These are phyloP conservation scores for Halenospora varia DNA, from an alignment of 495 filamentous ascomycete genomes.

Conservation along the genomic window DNA sequence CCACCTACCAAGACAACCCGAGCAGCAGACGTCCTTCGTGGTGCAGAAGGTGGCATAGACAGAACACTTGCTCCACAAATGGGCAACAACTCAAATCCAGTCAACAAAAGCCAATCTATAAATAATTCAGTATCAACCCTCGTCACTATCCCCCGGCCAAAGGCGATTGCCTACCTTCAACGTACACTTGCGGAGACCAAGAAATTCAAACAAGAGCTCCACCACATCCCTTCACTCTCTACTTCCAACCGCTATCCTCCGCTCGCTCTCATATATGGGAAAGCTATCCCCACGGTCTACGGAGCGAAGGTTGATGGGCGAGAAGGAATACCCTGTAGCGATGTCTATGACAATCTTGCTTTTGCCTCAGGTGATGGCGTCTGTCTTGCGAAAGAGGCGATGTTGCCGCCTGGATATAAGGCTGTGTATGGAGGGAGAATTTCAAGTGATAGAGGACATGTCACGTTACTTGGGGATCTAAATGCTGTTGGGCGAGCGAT, in stretches of 20 bases:
- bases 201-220: slow-evolving; percentile 69
- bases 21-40: slow-evolving; percentile 23
- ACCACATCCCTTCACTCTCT: slow-evolving; percentile 55
- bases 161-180: slow-evolving; percentile 59
- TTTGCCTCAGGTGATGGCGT: slow-evolving; percentile 91
- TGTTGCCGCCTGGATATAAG: slow-evolving; percentile 79
- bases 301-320: slow-evolving; percentile 65
- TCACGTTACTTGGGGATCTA: slow-evolving; percentile 80
- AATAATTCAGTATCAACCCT: slow-evolving; percentile 35
- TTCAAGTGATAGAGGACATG: slow-evolving; percentile 78
- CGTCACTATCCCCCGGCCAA: slow-evolving; percentile 27
- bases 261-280: slow-evolving; percentile 80
- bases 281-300: slow-evolving; percentile 79
- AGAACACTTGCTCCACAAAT: slow-evolving; percentile 45
- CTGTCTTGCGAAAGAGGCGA: slow-evolving; percentile 77
- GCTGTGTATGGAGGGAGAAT: slow-evolving; percentile 67
- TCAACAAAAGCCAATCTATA: slow-evolving; percentile 17
- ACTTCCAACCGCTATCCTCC: slow-evolving; percentile 72
- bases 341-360: slow-evolving; percentile 82
- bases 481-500: slow-evolving; percentile 75
- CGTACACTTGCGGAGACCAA: slow-evolving; percentile 70
- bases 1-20: slow-evolving; percentile 23
- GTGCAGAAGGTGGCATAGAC: slow-evolving; percentile 33
- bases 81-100: slow-evolving; percentile 31
- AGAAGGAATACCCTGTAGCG: slow-evolving; percentile 66